Base-by-base conservation (phyloP, 2,329 filamentous ascomycete genomes). In the Colletotrichum tropicale region DNA sequence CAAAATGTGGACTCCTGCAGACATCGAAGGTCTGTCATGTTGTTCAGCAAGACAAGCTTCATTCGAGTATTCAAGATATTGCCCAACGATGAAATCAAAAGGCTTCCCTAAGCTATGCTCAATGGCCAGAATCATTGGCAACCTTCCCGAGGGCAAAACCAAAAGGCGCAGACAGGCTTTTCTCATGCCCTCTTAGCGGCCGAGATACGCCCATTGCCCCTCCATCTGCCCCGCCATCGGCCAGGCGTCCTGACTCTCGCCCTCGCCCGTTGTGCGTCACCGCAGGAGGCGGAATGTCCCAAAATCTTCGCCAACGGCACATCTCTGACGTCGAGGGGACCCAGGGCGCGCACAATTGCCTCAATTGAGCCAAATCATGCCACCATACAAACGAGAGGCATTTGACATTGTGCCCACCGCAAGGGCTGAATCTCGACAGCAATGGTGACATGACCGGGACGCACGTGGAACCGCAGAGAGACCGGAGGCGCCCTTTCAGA, bases 151-250 rank as follows among this genome's bases (percentile, higher is more conserved):
- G 13, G 0, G 10, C 26, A 48, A 30, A 66, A 5, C n/a, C 61
- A 6, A 43, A 2, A 8, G 34, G 0, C 61, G n/a, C 4, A 26
- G 18, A 12, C 21, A 8, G 3, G 36, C 66, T 32, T 52, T 67
- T 8, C 48, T 21, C 21, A 55, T 4, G 21, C 18, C 12, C 28
- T 65, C 28, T 21, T 64, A 65, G 73, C 55, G 62, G 62, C 71
- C 21, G 58, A 48, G 61, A 26, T 71, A n/a, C 61, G 48, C 32
- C 55, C 60, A 38, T 30, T 62, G 72, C 43, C 38, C 32, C 62
- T 71, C 69, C 56, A 61, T 72, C 55, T 58, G 71, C 73, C 73
- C 73, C 73, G 69, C 73, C 69, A 75, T 75, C 73, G 56, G 56
- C 30, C 32, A 48, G 43, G n/a, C 43, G 64, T 36, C 34, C 55